These are phyloP conservation scores for Eucalyptus virginea DNA, from an alignment of 345 rosid species.

Conservation along the genomic window DNA sequence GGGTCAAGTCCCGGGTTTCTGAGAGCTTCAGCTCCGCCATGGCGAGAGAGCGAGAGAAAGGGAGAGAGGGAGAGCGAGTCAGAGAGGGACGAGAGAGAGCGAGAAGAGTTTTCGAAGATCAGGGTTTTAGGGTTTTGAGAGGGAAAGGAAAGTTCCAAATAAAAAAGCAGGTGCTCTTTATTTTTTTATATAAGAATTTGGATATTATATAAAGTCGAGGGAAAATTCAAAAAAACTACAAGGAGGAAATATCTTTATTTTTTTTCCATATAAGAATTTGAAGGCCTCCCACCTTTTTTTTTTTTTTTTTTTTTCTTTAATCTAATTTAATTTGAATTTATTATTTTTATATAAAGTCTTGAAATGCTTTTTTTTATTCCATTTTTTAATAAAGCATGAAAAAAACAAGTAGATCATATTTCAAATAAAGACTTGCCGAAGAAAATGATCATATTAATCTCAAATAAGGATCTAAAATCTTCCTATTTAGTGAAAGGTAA, in stretches of 20 bases:
- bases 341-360: too few relatives aligned
- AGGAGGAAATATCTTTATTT: too few relatives aligned
- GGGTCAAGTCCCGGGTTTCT: slow-evolving; percentile 69
- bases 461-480: fast-evolving
- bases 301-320: too few relatives aligned
- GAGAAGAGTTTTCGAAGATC: background rate
- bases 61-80: background rate
- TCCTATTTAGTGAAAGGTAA: fast-evolving
- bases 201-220: too few relatives aligned
- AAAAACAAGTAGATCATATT: too few relatives aligned
- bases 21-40: slow-evolving; percentile 86
- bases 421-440: fast-evolving
- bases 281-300: too few relatives aligned
- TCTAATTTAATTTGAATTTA: too few relatives aligned
- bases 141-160: background rate
- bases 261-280: too few relatives aligned
- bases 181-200: fast-evolving
- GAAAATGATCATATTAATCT: fast-evolving
- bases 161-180: fast-evolving
- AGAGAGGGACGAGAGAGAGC: fast-evolving
- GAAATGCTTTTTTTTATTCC: too few relatives aligned
- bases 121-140: slow-evolving; percentile 11
- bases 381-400: fast-evolving
- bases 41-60: background rate
- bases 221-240: too few relatives aligned